A percentile compares a stretch with the other conserved stretches of the same genome.
phyloP scores from a whole-genome alignment of 768 basidiomycete species.

The Xerocomellus amylosporus region DNA sequence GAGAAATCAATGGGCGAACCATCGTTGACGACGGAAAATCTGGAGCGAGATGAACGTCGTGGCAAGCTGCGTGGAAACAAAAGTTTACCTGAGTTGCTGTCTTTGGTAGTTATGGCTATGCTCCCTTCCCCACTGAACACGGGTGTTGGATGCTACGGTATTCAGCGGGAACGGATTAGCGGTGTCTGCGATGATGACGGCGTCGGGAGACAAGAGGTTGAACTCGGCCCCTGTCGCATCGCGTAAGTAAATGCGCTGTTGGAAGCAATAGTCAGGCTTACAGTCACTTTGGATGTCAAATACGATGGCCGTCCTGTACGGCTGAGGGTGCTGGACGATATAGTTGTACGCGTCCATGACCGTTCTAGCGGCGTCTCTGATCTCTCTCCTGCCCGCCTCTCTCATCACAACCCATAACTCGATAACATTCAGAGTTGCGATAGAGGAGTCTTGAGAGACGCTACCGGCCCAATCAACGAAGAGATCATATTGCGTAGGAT shows the following conservation, averaged over 20 bases:
- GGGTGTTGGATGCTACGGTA: slow-evolving; percentile 5
- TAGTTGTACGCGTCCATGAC: slow-evolving; percentile 5
- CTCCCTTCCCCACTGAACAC: not conserved
- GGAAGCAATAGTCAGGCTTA: not conserved
- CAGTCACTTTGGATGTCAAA: slow-evolving; percentile 11
- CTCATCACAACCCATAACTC: slow-evolving; percentile 8
- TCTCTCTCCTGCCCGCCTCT: not conserved
- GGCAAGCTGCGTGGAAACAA: not conserved
- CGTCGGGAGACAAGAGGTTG: slow-evolving; percentile 8
- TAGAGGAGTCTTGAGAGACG: not conserved
- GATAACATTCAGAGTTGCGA: not conserved
- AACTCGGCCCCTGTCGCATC: slow-evolving; percentile 7
- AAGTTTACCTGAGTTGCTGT: slow-evolving; percentile 3
- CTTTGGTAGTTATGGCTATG: not conserved
- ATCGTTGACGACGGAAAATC: slow-evolving; percentile 8
- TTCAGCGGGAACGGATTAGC: not conserved
- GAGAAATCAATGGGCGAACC: slow-evolving; percentile 6
- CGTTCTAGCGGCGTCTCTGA: slow-evolving; percentile 1
- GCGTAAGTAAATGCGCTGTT: not conserved
- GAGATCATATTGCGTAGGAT: slow-evolving; percentile 1
- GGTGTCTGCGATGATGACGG: not conserved
- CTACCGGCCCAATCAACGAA: slow-evolving; percentile 2
- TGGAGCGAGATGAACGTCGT: not conserved
- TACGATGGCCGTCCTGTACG: not conserved
- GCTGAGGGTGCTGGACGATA: not conserved